A percentile compares a stretch with the other conserved stretches of the same genome.
phyloP scores from a whole-genome alignment of 805 yeast genomes.

The Komagataella kurtzmanii region DNA sequence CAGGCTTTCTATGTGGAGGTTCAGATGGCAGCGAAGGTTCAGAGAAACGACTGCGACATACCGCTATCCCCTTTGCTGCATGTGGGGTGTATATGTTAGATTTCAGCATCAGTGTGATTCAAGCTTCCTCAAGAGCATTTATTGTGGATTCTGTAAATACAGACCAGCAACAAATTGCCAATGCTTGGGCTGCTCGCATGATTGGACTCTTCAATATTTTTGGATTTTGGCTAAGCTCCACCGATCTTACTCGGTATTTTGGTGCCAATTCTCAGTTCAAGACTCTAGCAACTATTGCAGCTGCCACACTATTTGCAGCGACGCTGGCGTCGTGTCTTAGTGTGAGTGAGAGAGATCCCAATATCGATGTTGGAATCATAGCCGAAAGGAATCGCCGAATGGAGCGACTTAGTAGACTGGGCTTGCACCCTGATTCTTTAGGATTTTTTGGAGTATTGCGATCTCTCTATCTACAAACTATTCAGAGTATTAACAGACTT shows the following conservation, averaged over 20 bases:
- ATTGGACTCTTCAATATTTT: constrained; percentile 44
- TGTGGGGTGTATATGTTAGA: constrained; percentile 38
- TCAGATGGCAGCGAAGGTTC: constrained; percentile 12
- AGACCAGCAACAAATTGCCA: constrained; percentile 41
- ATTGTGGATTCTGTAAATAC: constrained; percentile 49
- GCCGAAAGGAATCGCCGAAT: constrained; percentile 21
- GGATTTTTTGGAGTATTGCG: constrained; percentile 8
- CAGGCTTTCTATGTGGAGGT: constrained; percentile 16
- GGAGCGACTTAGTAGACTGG: constrained; percentile 19
- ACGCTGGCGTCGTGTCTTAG: constrained; percentile 25
- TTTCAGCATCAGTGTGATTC: constrained; percentile 44
- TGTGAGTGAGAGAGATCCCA: constrained; percentile 37
- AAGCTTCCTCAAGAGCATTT: constrained; percentile 46
- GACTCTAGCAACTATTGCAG: constrained; percentile 29
- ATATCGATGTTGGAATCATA: constrained; percentile 22
- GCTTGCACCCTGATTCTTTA: constrained; percentile 16
- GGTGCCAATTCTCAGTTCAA: constrained; percentile 40
- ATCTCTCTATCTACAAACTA: constrained; percentile 20
- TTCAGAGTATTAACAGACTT: constrained; percentile 20
- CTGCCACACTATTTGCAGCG: constrained; percentile 23
- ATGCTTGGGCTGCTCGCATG: constrained; percentile 58
- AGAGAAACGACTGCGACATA: not conserved
- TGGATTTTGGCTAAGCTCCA: constrained; percentile 40
- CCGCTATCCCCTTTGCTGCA: constrained; percentile 36
- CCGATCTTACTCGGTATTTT: constrained; percentile 23